Evolutionary conservation across 495 filamentous ascomycete genomes (phyloP), one percentile per base, ranked within the genome.

Genomic region (Bombardia bombarda): DNA sequence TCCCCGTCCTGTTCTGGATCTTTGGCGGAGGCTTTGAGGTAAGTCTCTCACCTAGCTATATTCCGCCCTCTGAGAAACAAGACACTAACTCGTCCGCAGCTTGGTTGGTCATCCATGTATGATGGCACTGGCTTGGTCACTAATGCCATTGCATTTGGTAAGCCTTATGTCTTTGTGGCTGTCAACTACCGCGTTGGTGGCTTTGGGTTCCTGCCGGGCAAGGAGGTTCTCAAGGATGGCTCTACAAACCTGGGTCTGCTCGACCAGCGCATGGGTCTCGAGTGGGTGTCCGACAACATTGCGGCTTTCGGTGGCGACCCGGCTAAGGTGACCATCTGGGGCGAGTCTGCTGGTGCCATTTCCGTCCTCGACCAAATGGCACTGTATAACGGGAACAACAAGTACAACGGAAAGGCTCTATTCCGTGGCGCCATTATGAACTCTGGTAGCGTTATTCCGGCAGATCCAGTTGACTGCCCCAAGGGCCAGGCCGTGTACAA

Each of bases 381-480:
- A 3, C 60, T 86, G 16, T 84, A 83, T 53, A 73, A 77, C 51
- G 84, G 84, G 8, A 60, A 87, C 53, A 74, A 78, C 58, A 79
- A 57, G 0, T 86, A 86, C 63, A 85, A 84, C 7, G 80, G 77
- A 25, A 75, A 80, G 46, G 70, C 75, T 1, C 67, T 87, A 0
- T 88, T 88, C 73, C 75, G 76, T 30, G 81, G 63, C 13, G 84
- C 65, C 21, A 87, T 85, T 39, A 84, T 87, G 82, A 68, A 86
- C 58, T 84, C 79, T 1, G 84, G 84, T 7, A 73, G 67, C 48
- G 63, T 83, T 3, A 60, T 77, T 0, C 83, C 83, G 2, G 75
- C 84, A 0, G 72, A 83, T 21, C 66, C 70, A 1, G 74, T 87
- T 4, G 82, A 86, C 46, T 68, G 76, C 32, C 55, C 60, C 41